Evolutionary conservation across 768 basidiomycete species (phyloP).

Genomic region (Naganishia antarctica): DNA sequence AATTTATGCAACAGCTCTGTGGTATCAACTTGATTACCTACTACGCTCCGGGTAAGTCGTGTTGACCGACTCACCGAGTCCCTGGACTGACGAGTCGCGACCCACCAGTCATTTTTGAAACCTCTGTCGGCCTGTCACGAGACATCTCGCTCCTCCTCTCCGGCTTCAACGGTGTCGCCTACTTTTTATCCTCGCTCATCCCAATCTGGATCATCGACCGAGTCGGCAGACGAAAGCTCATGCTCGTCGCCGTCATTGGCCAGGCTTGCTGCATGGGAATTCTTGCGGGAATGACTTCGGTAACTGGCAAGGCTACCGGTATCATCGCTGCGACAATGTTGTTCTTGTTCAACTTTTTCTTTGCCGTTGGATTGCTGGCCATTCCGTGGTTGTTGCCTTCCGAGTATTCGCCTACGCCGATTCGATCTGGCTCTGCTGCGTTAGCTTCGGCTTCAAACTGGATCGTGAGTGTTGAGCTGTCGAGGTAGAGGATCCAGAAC

Average conservation of each 20-base stretch:
- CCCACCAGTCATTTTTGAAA: conserved; percentile 41
- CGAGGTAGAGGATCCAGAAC: neutral
- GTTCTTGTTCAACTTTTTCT: conserved; percentile 50
- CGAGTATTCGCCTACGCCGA: conserved; percentile 30
- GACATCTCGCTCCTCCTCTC: conserved; percentile 50
- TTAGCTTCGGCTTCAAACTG: conserved; percentile 30
- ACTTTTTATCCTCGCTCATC: conserved; percentile 47
- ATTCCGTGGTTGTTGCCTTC: conserved; percentile 31
- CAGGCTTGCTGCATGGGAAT: conserved; percentile 51
- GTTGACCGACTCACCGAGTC: neutral
- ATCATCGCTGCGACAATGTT: conserved; percentile 50
- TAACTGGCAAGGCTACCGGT: conserved; percentile 44
- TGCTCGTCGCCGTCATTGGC: conserved; percentile 52
- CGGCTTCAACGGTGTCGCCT: conserved; percentile 49
- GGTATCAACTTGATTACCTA: conserved; percentile 26
- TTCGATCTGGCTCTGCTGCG: conserved; percentile 29
- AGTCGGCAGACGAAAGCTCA: conserved; percentile 52
- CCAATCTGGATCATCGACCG: conserved; percentile 50
- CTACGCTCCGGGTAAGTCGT: conserved; percentile 12
- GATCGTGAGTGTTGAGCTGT: conserved; percentile 13
- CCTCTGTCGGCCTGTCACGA: conserved; percentile 46
- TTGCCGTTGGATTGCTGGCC: conserved; percentile 28
- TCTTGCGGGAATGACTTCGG: conserved; percentile 39
- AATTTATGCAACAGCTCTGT: conserved; percentile 32
- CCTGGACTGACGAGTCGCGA: neutral